Conservation (phyloP, 306 rosid genomes). For the Trifolium pratense region DNA sequence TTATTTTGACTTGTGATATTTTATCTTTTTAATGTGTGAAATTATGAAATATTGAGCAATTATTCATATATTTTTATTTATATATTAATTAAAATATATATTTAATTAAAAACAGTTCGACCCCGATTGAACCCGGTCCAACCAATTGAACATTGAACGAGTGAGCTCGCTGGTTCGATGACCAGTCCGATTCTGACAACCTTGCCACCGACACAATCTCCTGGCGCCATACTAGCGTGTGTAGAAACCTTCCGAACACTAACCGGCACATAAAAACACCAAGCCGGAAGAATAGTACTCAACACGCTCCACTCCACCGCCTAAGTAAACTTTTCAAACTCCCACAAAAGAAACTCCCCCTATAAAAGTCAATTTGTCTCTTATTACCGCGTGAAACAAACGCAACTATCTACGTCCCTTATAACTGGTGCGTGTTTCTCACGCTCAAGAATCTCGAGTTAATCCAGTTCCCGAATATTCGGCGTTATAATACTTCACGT, state of each 20-base stretch:
- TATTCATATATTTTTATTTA: no score
- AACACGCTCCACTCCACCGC: slow-evolving; percentile 38
- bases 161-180: no score
- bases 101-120: no score
- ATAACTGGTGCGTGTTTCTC: neutral
- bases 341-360: slow-evolving; percentile 45
- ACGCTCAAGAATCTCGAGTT: neutral
- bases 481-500: slow-evolving; percentile 56
- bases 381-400: fast-evolving
- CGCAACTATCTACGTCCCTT: neutral
- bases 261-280: neutral
- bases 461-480: slow-evolving; percentile 41
- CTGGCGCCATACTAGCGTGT: slow-evolving; percentile 45
- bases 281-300: neutral
- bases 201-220: slow-evolving; percentile 22
- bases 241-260: neutral
- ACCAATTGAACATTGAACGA: no score
- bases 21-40: no score
- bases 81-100: no score
- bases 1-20: no score
- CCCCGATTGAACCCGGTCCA: no score
- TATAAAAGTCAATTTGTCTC: slow-evolving; percentile 24
- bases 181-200: no score
- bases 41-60: no score
- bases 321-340: slow-evolving; percentile 46